A percentile compares a stretch with the other conserved stretches of the same genome.
These are phyloP conservation scores for Aspergillus spinulosporus DNA, from an alignment of 2,329 filamentous ascomycete species.

Conservation along the genomic window DNA sequence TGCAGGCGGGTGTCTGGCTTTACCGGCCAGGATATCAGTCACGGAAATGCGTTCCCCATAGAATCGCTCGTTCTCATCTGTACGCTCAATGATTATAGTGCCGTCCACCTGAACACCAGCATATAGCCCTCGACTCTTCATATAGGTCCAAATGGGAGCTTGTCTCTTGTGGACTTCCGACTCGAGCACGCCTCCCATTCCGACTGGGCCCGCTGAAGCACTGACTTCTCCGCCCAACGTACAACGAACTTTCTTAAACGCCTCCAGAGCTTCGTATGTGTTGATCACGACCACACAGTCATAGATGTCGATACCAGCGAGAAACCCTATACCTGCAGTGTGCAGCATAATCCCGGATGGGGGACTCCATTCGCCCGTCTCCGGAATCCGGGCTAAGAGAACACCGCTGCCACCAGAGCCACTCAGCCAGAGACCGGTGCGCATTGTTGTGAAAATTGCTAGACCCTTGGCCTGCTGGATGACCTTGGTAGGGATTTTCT, in stretches of 20 bases:
- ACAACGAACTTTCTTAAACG: constrained; percentile 75
- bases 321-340: constrained; percentile 82
- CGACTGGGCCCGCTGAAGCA: constrained; percentile 73
- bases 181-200: constrained; percentile 72
- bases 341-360: constrained; percentile 90
- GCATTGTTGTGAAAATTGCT: constrained; percentile 94
- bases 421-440: constrained; percentile 86
- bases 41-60: constrained; percentile 68
- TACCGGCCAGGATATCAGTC: constrained; percentile 63
- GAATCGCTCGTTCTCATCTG: constrained; percentile 85
- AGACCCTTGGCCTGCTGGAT: constrained; percentile 87
- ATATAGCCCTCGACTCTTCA: constrained; percentile 87
- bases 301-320: constrained; percentile 91
- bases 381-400: constrained; percentile 72
- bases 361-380: constrained; percentile 86
- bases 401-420: constrained; percentile 89
- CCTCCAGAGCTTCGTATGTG: constrained; percentile 76
- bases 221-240: constrained; percentile 81
- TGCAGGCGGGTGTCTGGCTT: constrained; percentile 57
- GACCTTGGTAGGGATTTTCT: constrained; percentile 83
- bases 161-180: constrained; percentile 67
- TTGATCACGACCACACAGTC: constrained; percentile 94
- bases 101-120: constrained; percentile 85
- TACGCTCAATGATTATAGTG: constrained; percentile 79
- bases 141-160: constrained; percentile 76